Percentiles rank a stretch among this genome's conserved stretches.
phyloP scores from a whole-genome alignment of 768 basidiomycete genomes.

The Neoboletus magnificus region DNA sequence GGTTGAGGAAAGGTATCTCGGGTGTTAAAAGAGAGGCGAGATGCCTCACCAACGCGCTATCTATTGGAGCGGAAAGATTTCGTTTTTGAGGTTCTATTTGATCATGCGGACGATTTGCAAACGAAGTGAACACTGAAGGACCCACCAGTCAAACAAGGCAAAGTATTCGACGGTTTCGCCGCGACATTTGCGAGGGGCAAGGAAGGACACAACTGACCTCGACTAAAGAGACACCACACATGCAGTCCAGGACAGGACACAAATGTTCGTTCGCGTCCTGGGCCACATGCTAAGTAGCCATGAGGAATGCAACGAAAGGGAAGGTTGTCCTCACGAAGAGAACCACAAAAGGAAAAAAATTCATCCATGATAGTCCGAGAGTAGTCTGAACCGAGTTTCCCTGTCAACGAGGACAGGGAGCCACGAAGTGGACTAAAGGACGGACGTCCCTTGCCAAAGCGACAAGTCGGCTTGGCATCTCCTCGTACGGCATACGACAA shows the following conservation, averaged over 20 bases:
- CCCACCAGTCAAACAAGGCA: too few relatives aligned
- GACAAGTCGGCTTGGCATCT: conserved; percentile 1
- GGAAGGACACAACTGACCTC: too few relatives aligned
- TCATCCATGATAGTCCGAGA: conserved; percentile 17
- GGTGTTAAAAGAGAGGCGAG: neutral
- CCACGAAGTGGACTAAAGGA: conserved; percentile 28
- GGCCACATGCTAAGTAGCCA: neutral
- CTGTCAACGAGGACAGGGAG: conserved; percentile 8
- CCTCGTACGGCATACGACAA: neutral
- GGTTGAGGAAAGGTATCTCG: neutral
- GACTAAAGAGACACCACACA: neutral
- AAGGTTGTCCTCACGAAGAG: conserved; percentile 11
- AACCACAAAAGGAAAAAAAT: neutral
- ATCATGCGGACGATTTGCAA: too few relatives aligned
- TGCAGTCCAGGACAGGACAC: neutral
- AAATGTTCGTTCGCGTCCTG: neutral
- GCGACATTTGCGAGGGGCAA: too few relatives aligned
- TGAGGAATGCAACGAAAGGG: neutral
- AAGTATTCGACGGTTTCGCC: too few relatives aligned
- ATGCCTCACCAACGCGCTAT: neutral
- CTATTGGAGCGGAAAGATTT: neutral
- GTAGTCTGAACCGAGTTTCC: conserved; percentile 30
- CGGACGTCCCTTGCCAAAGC: neutral
- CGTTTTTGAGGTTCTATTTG: too few relatives aligned
- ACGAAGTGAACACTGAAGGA: too few relatives aligned